These are phyloP conservation scores for Phytophthora tubulina DNA, from an alignment of 352 stramenopile genomes.

Conservation along the genomic window DNA sequence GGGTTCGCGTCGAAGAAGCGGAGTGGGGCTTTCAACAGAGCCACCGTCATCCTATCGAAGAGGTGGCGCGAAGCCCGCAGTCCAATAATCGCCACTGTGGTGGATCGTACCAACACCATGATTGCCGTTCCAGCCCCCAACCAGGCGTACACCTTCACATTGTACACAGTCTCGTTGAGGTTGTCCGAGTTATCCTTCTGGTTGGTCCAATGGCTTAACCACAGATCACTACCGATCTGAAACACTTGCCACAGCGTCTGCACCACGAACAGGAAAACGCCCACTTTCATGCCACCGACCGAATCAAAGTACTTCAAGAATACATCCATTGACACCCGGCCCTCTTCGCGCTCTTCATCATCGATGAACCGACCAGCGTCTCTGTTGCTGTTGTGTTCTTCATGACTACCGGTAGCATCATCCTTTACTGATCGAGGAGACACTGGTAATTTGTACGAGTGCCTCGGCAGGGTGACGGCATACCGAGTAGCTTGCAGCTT, in stretches of 20 bases:
- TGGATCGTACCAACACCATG: constrained; percentile 47
- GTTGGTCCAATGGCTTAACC: constrained; percentile 51
- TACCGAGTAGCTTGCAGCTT: constrained; percentile 20
- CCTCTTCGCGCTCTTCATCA: constrained; percentile 56
- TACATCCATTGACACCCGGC: constrained; percentile 52
- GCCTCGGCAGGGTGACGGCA: constrained; percentile 13
- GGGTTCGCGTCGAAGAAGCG: constrained; percentile 94
- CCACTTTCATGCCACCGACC: constrained; percentile 46
- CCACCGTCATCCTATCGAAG: constrained; percentile 88
- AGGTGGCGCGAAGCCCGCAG: constrained; percentile 60
- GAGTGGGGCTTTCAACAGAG: constrained; percentile 87
- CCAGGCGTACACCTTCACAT: constrained; percentile 47
- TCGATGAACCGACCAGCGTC: constrained; percentile 37
- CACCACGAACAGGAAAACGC: constrained; percentile 25
- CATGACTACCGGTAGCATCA: neutral
- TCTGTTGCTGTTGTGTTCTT: constrained; percentile 3
- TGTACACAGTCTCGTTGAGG: constrained; percentile 28
- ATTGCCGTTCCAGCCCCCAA: constrained; percentile 37
- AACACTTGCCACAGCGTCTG: constrained; percentile 47
- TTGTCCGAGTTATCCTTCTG: constrained; percentile 39
- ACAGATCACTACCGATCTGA: constrained; percentile 48
- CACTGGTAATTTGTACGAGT: constrained; percentile 18
- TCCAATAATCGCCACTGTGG: constrained; percentile 48
- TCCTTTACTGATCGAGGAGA: constrained; percentile 3
- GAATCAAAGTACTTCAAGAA: constrained; percentile 54